phyloP scores from a whole-genome alignment of 2,329 filamentous ascomycete species.

The Aspergillus pseudotamarii region DNA sequence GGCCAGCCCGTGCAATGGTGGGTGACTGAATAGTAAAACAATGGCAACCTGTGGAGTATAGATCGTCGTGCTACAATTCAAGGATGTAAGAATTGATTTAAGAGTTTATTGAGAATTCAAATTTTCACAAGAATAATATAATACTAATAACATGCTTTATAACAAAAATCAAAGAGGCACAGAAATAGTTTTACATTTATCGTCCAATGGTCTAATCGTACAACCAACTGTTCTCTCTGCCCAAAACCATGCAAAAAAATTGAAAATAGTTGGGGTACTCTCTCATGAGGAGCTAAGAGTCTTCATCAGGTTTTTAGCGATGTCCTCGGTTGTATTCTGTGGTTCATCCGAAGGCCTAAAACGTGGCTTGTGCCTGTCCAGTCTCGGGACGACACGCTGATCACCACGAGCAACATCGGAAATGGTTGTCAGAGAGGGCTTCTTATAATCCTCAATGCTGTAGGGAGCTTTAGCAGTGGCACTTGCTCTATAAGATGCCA shows the following conservation, averaged over 20 bases:
- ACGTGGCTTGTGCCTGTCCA: conserved; percentile 33
- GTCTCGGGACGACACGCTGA: conserved; percentile 31
- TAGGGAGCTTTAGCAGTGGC: conserved; percentile 39
- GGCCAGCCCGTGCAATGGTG: not conserved
- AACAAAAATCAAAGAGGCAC: conserved; percentile 29
- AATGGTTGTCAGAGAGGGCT: conserved; percentile 30
- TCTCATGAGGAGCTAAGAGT: conserved; percentile 27
- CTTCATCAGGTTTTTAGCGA: conserved; percentile 36
- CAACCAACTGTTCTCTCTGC: conserved; percentile 25
- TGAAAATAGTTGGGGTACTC: not conserved
- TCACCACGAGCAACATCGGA: conserved; percentile 29
- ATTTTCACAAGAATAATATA: conserved; percentile 10
- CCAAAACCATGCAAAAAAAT: conserved; percentile 8
- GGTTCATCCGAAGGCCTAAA: conserved; percentile 14
- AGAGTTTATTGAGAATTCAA: not conserved
- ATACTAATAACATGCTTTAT: conserved; percentile 24
- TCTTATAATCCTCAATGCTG: conserved; percentile 38
- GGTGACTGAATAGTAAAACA: not conserved
- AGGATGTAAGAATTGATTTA: not conserved
- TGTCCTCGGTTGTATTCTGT: conserved; percentile 27
- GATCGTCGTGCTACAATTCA: not conserved
- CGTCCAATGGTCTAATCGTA: conserved; percentile 37
- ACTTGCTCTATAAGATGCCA: conserved; percentile 39
- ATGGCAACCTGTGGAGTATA: not conserved
- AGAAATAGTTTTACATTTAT: conserved; percentile 33